A percentile compares a stretch with the other conserved stretches of the same genome.
These are phyloP conservation scores for Aspergillus ellipticus DNA, from an alignment of 495 filamentous ascomycete species.

Conservation along the genomic window DNA sequence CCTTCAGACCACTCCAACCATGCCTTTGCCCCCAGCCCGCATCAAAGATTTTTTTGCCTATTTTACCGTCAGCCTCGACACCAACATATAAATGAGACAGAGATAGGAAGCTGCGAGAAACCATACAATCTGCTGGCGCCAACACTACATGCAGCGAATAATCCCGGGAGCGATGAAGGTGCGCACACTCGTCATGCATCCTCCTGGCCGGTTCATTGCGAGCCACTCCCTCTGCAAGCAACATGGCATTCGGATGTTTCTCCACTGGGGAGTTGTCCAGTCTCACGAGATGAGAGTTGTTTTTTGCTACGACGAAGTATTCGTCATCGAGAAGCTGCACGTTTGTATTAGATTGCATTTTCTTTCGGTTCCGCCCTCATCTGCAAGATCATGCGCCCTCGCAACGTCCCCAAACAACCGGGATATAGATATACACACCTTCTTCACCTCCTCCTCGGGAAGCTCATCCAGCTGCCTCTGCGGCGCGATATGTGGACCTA, in stretches of 20 bases:
- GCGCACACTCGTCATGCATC: constrained; percentile 65
- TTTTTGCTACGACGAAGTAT: constrained; percentile 23
- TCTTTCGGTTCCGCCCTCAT: background rate
- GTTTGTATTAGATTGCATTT: background rate
- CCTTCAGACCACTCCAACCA: constrained; percentile 60
- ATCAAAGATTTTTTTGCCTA: constrained; percentile 67
- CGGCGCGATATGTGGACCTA: constrained; percentile 34
- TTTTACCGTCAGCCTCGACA: background rate
- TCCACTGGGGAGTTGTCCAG: constrained; percentile 25
- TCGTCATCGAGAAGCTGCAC: constrained; percentile 24
- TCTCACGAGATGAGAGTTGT: constrained; percentile 33
- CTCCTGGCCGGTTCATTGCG: constrained; percentile 14
- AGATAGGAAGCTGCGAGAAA: background rate
- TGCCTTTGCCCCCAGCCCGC: constrained; percentile 90
- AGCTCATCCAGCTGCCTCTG: constrained; percentile 34
- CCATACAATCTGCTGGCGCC: constrained; percentile 64
- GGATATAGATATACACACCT: constrained; percentile 21
- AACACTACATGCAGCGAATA: constrained; percentile 72
- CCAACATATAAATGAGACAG: background rate
- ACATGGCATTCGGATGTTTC: constrained; percentile 27
- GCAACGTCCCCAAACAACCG: too few relatives aligned
- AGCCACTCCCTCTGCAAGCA: constrained; percentile 23
- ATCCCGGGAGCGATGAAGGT: constrained; percentile 66
- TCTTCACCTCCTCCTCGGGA: constrained; percentile 20
- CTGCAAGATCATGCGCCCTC: too few relatives aligned